Base-by-base conservation (phyloP, 1,284 basidiomycete genomes). In the Rhodotorula glutinis region DNA sequence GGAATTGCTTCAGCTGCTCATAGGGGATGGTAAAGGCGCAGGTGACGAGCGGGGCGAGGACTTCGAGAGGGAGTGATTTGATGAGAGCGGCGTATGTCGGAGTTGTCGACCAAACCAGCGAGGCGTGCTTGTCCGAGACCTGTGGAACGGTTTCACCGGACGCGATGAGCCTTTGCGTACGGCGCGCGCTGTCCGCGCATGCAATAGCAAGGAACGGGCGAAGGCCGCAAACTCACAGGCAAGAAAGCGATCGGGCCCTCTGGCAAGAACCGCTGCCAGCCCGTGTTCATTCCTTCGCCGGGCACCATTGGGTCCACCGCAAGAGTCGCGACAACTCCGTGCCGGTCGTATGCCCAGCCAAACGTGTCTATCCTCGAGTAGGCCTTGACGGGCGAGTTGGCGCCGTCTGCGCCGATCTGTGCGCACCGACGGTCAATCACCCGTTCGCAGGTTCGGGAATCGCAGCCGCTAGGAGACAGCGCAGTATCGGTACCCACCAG, bases 171-270 rank as follows among this genome's bases (percentile, higher is more conserved):
- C 10, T 14, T 14, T 10, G 11, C 14, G 8, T 44, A 44, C 21
- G 17, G 14, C 8, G 21, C 43, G 2, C n/a, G 11, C n/a, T 51
- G 14, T 10, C 25, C 4, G 11, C 25, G 46, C 33, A 27, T 21
- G 11, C 19, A n/a, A 14, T 25, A 10, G n/a, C 8, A 7, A 49
- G 4, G 19, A 17, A 33, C 7, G 25, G 17, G 8, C 4, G 43
- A 23, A 19, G 23, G 19, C 10, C 5, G 11, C 4, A n/a, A n/a
- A 67, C 76, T 53, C 41, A 78, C 77, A 0, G 91, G 94, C 19
- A 98, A 84, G 81, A 95, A 98, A 0, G 94, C 95, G 55, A 98
- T 88, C 1, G 96, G 95, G 0, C 96, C 95, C 5, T 92, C 93
- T 1, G 94, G 90, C 41, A 98, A 84, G 82, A 98, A 98, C 33